These are phyloP conservation scores for Zizania palustris DNA, from an alignment of 202 grass and related monocot genomes.

Conservation along the genomic window DNA sequence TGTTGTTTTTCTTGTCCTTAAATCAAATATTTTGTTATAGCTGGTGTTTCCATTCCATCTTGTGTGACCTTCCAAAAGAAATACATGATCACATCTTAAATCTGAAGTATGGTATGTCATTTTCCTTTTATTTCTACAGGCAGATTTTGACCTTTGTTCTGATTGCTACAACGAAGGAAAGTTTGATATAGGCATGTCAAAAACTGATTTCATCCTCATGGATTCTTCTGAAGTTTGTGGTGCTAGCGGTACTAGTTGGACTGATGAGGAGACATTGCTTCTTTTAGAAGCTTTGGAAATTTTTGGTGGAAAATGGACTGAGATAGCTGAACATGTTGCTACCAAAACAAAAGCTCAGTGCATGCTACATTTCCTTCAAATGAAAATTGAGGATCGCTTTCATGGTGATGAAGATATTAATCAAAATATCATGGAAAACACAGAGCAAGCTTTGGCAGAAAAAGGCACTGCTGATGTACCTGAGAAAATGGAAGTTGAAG, in stretches of 20 bases:
- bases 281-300: conserved; percentile 84
- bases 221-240: conserved; percentile 61
- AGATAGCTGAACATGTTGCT: conserved; percentile 85
- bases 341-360: conserved; percentile 85
- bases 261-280: conserved; percentile 74
- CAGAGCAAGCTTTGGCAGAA: conserved; percentile 27
- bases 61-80: conserved; percentile 5
- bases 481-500: conserved; percentile 51
- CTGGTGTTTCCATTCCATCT: background rate
- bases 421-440: conserved; percentile 8
- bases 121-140: conserved; percentile 44
- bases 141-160: conserved; percentile 81
- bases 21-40: conserved; percentile 19
- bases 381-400: conserved; percentile 62
- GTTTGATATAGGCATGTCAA: conserved; percentile 70
- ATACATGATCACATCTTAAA: conserved; percentile 4
- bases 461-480: conserved; percentile 36
- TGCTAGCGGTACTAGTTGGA: conserved; percentile 64
- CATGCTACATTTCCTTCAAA: conserved; percentile 75
- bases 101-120: background rate
- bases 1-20: conserved; percentile 5
- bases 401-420: conserved; percentile 33
- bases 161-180: conserved; percentile 75
- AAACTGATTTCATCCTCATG: conserved; percentile 80
- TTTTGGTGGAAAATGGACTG: conserved; percentile 72